phyloP scores from a whole-genome alignment of 345 rosid genomes.

The Gossypium stocksii region DNA sequence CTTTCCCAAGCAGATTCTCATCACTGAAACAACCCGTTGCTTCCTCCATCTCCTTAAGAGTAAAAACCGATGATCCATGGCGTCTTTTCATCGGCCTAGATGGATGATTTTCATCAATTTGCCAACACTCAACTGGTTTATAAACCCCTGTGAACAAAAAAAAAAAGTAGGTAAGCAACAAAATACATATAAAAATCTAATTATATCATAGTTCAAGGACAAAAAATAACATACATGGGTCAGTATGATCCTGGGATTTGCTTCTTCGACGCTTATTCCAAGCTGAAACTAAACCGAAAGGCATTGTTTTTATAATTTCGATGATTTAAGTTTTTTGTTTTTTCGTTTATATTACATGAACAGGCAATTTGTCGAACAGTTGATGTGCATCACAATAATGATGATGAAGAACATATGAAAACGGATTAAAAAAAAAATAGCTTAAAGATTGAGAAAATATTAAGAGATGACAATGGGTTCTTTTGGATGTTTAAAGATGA shows the following conservation, averaged over 20 bases:
- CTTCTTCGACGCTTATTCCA: constrained; percentile 1
- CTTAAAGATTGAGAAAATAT: background rate
- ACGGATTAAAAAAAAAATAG: background rate
- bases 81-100: background rate
- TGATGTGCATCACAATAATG: background rate
- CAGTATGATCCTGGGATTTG: constrained; percentile 6
- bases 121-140: background rate
- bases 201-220: background rate
- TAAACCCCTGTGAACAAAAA: background rate
- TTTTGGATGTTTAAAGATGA: background rate
- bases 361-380: background rate
- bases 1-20: constrained; percentile 2
- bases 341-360: background rate
- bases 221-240: background rate
- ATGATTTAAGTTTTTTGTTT: background rate
- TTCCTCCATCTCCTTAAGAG: constrained; percentile 4
- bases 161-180: background rate
- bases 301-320: background rate
- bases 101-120: background rate
- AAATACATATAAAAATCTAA: background rate
- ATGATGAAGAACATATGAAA: background rate
- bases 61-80: background rate
- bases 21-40: constrained; percentile 1
- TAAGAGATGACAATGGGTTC: background rate
- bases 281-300: background rate